Conservation (phyloP, 768 basidiomycete genomes). For the Lactarius hengduanensis region DNA sequence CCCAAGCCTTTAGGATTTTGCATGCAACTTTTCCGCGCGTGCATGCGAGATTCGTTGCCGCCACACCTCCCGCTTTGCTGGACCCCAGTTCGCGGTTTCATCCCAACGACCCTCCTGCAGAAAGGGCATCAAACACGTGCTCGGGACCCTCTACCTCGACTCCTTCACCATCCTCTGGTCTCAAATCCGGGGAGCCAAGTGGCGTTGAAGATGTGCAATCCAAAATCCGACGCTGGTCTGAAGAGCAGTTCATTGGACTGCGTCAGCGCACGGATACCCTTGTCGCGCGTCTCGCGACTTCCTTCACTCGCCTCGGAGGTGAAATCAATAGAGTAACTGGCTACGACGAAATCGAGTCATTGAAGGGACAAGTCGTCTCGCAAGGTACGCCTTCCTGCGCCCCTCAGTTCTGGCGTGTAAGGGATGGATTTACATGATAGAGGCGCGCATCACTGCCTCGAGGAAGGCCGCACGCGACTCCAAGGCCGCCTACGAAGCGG, state of each 20-base stretch:
- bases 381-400: slow-evolving; percentile 59
- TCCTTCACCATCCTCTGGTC: slow-evolving; percentile 1
- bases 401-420: not conserved
- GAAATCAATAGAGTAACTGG: slow-evolving; percentile 88
- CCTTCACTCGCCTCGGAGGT: slow-evolving; percentile 70
- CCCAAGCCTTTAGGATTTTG: slow-evolving; percentile 8
- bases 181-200: not conserved
- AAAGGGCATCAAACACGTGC: not conserved
- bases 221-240: slow-evolving; percentile 46
- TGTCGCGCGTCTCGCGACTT: slow-evolving; percentile 53
- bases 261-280: slow-evolving; percentile 58
- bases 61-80: not conserved
- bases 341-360: slow-evolving; percentile 82
- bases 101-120: not conserved
- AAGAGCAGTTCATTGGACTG: slow-evolving; percentile 38
- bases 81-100: slow-evolving; percentile 12
- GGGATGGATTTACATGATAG: slow-evolving; percentile 41
- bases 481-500: slow-evolving; percentile 73
- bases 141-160: slow-evolving; percentile 3
- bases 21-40: slow-evolving; percentile 2
- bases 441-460: slow-evolving; percentile 66
- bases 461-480: slow-evolving; percentile 67
- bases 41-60: slow-evolving; percentile 6
- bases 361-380: slow-evolving; percentile 73
- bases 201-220: slow-evolving; percentile 12